Evolutionary conservation across 2,329 filamentous ascomycete species (phyloP), one percentile per base, ranked within the genome.

Genomic region (Tolypocladium sp.): DNA sequence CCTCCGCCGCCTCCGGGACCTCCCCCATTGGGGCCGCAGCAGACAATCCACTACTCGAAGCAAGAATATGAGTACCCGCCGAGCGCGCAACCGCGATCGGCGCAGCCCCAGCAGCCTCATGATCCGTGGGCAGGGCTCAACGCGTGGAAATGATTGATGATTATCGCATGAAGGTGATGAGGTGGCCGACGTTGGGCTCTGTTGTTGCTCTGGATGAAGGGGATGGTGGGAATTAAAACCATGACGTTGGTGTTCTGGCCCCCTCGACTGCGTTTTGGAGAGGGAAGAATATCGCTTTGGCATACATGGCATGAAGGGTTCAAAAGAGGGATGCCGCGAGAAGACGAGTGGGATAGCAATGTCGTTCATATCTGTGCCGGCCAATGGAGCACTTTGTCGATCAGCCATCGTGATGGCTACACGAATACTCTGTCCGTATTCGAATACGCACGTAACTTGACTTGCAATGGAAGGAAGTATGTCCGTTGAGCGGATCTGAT

Each of bases 1-100:
- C 85, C 85, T 3, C 84, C 85, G 8, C 85, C 84, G 1, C 84
- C 84, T 2, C 85, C 84, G 0, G 84, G 83, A 0, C 84, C 84
- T 4, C 84, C 84, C 9, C 84, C 84, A 1, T 67, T 86, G 64
- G 83, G 83, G 4, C 82, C 82, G 38, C 83, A 86, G 68, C 84
- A 86, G 69, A 86, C 82, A 12, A 80, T 84, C 35, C 81, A 85
- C 63, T 82, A 84, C 63, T 73, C 74, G 8, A 69, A 69, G 35
- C 71, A 73, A 55, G 68, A 71, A 13, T 71, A 70, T 54, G 65
- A 68, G 49, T 59, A 71, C 60, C 64, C 72, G 62, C 68, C 75
- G 64, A 67, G 67, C 58, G 67, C 66, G 6, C 67, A 71, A 41
- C 63, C 67, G 20, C 68, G 69, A 49, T 63, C 70, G 58, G 59